Base-by-base conservation (phyloP, 805 yeast genomes). In the Starmera amethionina region DNA sequence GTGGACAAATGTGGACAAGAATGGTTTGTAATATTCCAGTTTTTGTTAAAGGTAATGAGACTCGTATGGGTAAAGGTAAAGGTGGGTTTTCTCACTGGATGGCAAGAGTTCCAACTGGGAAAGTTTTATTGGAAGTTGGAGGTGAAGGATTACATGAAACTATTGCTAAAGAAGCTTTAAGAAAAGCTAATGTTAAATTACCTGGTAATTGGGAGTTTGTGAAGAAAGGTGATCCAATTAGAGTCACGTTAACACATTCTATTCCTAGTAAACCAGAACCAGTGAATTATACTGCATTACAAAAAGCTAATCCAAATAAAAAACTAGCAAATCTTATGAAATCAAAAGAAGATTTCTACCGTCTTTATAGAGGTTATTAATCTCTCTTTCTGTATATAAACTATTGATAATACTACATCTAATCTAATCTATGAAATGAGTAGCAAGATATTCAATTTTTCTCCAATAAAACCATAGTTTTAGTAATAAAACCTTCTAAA, bases 31-130 rank as follows among this genome's bases (percentile, higher is more conserved):
- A 84, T 58, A 73, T 87, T 40, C 93, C 97, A 0, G 95, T 93
- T 11, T 88, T 96, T 64, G 77, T 85, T 46, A 93, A 93, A 67
- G 98, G 98, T 67, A 93, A 93, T 62, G 96, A 93, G 61, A 87
- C 96, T 10, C 93, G 98, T 80, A 93, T 93, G 98, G 98, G 98
- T 70, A 93, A 93, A 63, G 98, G 98, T 68, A 93, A 93, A 65
- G 98, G 98, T 64, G 82, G 89, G 0, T 90, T 93, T 58, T 96
- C 87, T 55, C 93, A 87, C 67, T 93, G 97, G 97, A 94, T 95
- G 54, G 84, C 80, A 30, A 78, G 98, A 54, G 93, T 93, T 12
- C 95, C 97, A 33, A 89, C 97, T 0, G 98, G 98, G 4, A 89
- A 88, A 56, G 79, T 93, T 34, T 68, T 89, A 18, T 87, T 89